Evolutionary conservation across 352 stramenopile genomes (phyloP).

Genomic region (Pythium chondricola): DNA sequence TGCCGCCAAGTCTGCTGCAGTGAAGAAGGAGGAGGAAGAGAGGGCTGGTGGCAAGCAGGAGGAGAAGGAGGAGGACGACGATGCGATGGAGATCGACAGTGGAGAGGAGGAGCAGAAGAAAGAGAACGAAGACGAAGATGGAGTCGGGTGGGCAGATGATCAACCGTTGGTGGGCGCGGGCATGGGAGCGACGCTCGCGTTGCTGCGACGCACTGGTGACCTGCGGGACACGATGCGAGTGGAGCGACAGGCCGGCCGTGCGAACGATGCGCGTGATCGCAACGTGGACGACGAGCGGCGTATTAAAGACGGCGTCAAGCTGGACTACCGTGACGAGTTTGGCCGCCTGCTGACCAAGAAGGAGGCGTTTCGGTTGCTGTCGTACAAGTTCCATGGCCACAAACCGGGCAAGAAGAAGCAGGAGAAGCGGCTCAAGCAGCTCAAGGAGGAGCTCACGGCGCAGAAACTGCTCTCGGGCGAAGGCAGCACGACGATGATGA

Average conservation of each 20-base stretch:
- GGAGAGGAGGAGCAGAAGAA: slow-evolving; percentile 41
- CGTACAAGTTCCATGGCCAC: slow-evolving; percentile 98
- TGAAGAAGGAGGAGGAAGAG: slow-evolving; percentile 9
- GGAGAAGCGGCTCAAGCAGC: slow-evolving; percentile 89
- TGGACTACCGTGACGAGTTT: slow-evolving; percentile 98
- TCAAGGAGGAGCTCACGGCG: slow-evolving; percentile 76
- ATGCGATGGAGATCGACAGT: slow-evolving; percentile 24
- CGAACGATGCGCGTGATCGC: slow-evolving; percentile 93
- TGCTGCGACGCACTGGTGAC: slow-evolving; percentile 92
- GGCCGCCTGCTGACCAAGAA: slow-evolving; percentile 95
- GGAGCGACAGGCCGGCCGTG: slow-evolving; percentile 90
- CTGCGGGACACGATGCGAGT: slow-evolving; percentile 80
- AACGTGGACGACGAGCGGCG: slow-evolving; percentile 85
- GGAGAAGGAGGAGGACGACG: slow-evolving; percentile 15
- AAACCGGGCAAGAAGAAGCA: slow-evolving; percentile 97
- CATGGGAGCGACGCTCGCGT: slow-evolving; percentile 89
- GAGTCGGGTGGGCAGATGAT: slow-evolving; percentile 74
- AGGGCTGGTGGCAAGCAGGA: slow-evolving; percentile 31
- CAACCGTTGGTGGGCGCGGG: slow-evolving; percentile 80
- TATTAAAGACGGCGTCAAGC: slow-evolving; percentile 80
- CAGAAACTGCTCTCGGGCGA: slow-evolving; percentile 73
- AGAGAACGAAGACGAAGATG: slow-evolving; percentile 35
- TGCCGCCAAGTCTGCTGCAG: neutral
- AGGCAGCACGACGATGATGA: slow-evolving; percentile 82
- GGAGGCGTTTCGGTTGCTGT: slow-evolving; percentile 96